phyloP scores from a whole-genome alignment of 352 stramenopile species.

The Achlya hypogyna region DNA sequence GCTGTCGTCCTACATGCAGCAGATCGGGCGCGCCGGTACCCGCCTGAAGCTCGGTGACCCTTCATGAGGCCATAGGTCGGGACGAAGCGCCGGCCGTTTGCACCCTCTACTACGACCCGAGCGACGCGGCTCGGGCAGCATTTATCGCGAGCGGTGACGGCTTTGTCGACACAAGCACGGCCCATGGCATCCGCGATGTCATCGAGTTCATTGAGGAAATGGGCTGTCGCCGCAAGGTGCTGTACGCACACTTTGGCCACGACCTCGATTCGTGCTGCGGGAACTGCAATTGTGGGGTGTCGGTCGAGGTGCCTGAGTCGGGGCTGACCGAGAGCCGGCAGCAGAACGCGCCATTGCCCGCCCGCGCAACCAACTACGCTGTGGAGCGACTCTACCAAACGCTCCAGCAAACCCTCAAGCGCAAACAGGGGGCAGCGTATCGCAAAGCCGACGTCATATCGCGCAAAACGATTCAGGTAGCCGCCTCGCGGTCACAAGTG shows the following conservation, averaged over 20 bases:
- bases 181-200: slow-evolving; percentile 29
- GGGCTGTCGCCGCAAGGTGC: slow-evolving; percentile 44
- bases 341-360: not conserved
- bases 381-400: slow-evolving; percentile 8
- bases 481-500: not conserved
- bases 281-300: slow-evolving; percentile 56
- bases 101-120: slow-evolving; percentile 45
- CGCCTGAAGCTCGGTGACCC: not conserved
- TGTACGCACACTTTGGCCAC: slow-evolving; percentile 50
- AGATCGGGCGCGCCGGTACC: slow-evolving; percentile 43
- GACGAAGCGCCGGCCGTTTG: slow-evolving; percentile 47
- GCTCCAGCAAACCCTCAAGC: slow-evolving; percentile 36
- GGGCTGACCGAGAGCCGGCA: slow-evolving; percentile 8
- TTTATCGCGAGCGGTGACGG: slow-evolving; percentile 8
- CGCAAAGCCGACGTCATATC: slow-evolving; percentile 11
- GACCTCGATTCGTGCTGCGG: slow-evolving; percentile 31
- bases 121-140: slow-evolving; percentile 43
- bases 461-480: slow-evolving; percentile 5
- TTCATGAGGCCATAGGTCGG: slow-evolving; percentile 46
- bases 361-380: not conserved
- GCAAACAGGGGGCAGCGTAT: slow-evolving; percentile 36
- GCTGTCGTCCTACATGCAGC: slow-evolving; percentile 57
- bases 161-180: not conserved
- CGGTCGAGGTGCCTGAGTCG: slow-evolving; percentile 19
- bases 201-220: slow-evolving; percentile 40